These are phyloP conservation scores for Chaetomiaceae sp. DNA, from an alignment of 2,329 filamentous ascomycete genomes.

Conservation along the genomic window DNA sequence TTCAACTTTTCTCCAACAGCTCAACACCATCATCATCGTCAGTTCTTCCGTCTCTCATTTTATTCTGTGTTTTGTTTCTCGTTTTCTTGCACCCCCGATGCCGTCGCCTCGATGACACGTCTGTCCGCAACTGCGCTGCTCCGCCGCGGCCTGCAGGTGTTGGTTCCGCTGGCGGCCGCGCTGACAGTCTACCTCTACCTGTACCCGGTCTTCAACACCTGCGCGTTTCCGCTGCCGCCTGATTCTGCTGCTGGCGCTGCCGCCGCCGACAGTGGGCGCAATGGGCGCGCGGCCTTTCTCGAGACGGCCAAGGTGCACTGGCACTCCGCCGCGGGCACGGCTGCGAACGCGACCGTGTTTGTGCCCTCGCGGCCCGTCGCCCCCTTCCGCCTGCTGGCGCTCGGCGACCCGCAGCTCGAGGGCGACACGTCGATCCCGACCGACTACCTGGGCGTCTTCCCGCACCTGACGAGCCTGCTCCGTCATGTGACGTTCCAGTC, in stretches of 20 bases:
- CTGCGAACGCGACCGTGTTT: conserved; percentile 20
- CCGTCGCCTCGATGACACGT: conserved; percentile 44
- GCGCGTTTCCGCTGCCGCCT: conserved; percentile 64
- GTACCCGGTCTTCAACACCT: conserved; percentile 75
- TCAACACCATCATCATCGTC: background rate
- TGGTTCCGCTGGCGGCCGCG: conserved; percentile 60
- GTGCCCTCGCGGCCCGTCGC: conserved; percentile 38
- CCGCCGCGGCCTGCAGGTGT: conserved; percentile 50
- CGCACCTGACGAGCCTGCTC: conserved; percentile 44
- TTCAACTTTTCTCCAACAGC: no score
- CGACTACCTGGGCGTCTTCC: conserved; percentile 46
- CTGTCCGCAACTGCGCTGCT: conserved; percentile 40
- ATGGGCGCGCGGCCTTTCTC: conserved; percentile 29
- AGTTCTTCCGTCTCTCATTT: background rate
- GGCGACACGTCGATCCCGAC: conserved; percentile 78
- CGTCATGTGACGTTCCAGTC: conserved; percentile 44
- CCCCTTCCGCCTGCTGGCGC: conserved; percentile 78
- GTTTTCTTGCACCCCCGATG: conserved; percentile 22
- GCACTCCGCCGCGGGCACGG: conserved; percentile 20
- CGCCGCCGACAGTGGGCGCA: no score
- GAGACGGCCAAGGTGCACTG: conserved; percentile 39
- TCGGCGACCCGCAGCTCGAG: conserved; percentile 91
- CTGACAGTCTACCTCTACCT: conserved; percentile 77
- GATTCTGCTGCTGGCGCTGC: conserved; percentile 2
- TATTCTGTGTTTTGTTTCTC: conserved; percentile 6